These are phyloP conservation scores for Sodiomyces alkalinus DNA, from an alignment of 2,329 filamentous ascomycete species.

Conservation along the genomic window DNA sequence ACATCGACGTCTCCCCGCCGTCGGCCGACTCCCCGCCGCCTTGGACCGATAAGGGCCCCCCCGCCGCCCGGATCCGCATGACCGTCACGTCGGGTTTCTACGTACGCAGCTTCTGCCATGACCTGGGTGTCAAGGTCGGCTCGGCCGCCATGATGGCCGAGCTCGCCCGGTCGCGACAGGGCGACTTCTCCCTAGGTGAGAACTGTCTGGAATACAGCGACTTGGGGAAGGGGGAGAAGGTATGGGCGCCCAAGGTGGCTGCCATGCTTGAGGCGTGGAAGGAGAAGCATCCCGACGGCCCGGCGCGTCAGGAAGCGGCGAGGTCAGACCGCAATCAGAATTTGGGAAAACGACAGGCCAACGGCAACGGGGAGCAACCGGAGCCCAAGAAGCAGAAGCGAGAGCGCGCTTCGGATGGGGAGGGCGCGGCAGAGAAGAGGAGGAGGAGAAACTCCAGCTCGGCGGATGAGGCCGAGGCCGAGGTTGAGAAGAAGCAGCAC, in stretches of 20 bases:
- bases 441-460: constrained; percentile 8
- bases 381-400: constrained; percentile 8
- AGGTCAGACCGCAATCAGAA: constrained; percentile 5
- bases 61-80: constrained; percentile 73
- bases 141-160: constrained; percentile 79
- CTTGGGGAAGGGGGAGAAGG: constrained; percentile 57
- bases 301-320: constrained; percentile 8
- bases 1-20: constrained; percentile 36
- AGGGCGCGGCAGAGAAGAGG: constrained; percentile 3
- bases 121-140: constrained; percentile 68
- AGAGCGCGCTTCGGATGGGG: constrained; percentile 6
- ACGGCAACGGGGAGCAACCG: constrained; percentile 3
- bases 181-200: constrained; percentile 54
- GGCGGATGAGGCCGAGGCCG: constrained; percentile 4
- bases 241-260: constrained; percentile 65
- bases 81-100: constrained; percentile 95
- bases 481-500: too few relatives aligned
- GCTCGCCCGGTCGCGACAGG: constrained; percentile 67
- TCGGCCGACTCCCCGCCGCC: constrained; percentile 33
- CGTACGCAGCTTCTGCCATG: constrained; percentile 84
- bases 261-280: constrained; percentile 29
- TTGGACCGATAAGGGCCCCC: constrained; percentile 47
- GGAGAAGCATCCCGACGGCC: constrained; percentile 11
- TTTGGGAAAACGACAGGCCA: constrained; percentile 1
- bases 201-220: constrained; percentile 72